Conservation (phyloP, 805 yeast species). For the Starmera dryadoides region DNA sequence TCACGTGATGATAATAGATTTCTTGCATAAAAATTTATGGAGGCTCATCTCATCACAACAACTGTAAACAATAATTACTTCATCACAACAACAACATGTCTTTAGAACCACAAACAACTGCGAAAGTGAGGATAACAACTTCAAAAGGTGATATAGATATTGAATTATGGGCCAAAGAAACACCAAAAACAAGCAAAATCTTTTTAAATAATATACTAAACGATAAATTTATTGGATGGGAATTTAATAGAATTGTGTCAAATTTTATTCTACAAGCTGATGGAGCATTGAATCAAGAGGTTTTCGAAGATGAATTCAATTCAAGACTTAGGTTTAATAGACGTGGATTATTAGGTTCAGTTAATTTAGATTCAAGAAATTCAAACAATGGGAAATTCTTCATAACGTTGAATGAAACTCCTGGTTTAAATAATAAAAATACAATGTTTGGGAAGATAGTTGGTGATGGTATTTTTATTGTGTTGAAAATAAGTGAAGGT, state of each 20-base stretch:
- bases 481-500: conserved; percentile 39
- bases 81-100: conserved; percentile 1
- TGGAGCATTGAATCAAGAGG: conserved; percentile 14
- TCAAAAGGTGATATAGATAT: conserved; percentile 51
- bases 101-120: conserved; percentile 50
- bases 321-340: conserved; percentile 40
- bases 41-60: too few species aligned
- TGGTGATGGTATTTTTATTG: conserved; percentile 48
- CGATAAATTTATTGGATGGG: conserved; percentile 31
- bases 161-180: conserved; percentile 66
- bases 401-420: conserved; percentile 40
- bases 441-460: conserved; percentile 52
- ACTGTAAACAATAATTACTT: too few species aligned
- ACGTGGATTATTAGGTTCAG: conserved; percentile 51
- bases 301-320: conserved; percentile 38
- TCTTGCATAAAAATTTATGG: too few species aligned
- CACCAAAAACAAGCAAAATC: conserved; percentile 38
- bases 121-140: conserved; percentile 49
- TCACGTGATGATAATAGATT: too few species aligned
- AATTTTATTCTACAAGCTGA: conserved; percentile 32
- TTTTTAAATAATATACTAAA: conserved; percentile 45
- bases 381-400: conserved; percentile 35
- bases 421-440: conserved; percentile 33
- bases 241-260: conserved; percentile 33
- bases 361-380: conserved; percentile 25